Base-by-base conservation (phyloP, 495 filamentous ascomycete species). In the Penicillium nucicola region DNA sequence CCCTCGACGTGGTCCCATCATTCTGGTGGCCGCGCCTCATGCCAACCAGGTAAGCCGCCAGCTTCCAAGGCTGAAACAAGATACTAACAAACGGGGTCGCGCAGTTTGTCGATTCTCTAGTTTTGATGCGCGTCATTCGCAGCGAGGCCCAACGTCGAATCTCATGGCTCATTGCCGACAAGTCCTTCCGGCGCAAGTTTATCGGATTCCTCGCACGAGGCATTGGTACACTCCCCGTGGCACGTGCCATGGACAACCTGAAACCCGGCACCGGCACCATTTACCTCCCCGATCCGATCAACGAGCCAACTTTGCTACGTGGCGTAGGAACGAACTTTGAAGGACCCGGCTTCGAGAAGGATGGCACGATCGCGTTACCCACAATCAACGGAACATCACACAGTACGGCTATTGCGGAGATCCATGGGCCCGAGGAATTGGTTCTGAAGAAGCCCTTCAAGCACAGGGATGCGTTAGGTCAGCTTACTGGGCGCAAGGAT, bases 21-120 rank as follows among this genome's bases (percentile, higher is more conserved):
- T 98, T 34, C 92, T 98, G 62, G 93, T 98, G 52, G 92, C 91
- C n/a, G 93, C 95, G 15, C 93, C 93, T 53, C 93, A 98, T 78
- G 95, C 93, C 39, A 98, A 98, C 66, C 93, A 98, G 83, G 89
- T 91, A 77, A 20, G 71, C 62, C 45, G 44, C 36, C 13, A 34
- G 37, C 17, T 41, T 37, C 15, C 19, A 28, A 10, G 17, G 25
- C 19, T 5, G 45, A 25, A 31, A 45, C n/a, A 50, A 23, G 41
- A 35, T 41, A 15, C 53, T 53, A 35, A 57, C 39, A 34, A 14
- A 23, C 11, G 8, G 37, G 22, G 45, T 51, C 23, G n/a, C 32
- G 39, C 22, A 92, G 84, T 99, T 99, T 58, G 90, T 97, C 57
- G 93, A 99, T 60, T 92, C 91, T 31, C 78, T 99, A 28, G 88